phyloP scores from a whole-genome alignment of 2,329 filamentous ascomycete genomes.

The Colletotrichum plurivorum region DNA sequence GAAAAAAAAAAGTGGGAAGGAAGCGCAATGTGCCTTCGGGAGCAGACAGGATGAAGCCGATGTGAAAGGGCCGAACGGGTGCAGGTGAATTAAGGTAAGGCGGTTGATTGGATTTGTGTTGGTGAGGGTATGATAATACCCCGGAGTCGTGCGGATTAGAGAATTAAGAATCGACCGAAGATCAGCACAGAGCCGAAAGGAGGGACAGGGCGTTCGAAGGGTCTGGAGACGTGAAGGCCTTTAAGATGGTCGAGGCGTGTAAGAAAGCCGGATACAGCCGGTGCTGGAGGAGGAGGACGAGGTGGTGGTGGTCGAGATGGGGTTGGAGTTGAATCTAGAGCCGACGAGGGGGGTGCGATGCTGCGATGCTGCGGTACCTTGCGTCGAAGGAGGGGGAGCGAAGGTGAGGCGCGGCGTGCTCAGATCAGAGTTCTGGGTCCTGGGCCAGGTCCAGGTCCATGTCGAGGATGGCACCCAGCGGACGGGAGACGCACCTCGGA shows the following conservation, averaged over 20 bases:
- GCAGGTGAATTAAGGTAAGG: constrained; percentile 14
- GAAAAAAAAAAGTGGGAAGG: constrained; percentile 14
- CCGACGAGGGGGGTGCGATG: too few species aligned
- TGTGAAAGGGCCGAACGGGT: constrained; percentile 14
- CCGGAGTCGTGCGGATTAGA: constrained; percentile 18
- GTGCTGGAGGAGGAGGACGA: neutral
- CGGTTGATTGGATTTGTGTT: neutral
- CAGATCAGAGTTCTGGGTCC: constrained; percentile 32
- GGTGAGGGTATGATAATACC: constrained; percentile 5
- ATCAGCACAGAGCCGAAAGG: constrained; percentile 33
- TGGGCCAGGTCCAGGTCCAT: constrained; percentile 36
- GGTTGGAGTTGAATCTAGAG: too few species aligned
- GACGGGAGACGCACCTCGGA: constrained; percentile 31
- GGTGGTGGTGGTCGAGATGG: neutral
- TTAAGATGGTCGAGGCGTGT: constrained; percentile 29
- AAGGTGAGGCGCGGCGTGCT: constrained; percentile 13
- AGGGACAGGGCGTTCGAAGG: constrained; percentile 21
- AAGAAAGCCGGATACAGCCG: constrained; percentile 19
- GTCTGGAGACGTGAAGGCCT: constrained; percentile 35
- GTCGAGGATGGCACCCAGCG: constrained; percentile 31
- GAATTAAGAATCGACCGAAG: constrained; percentile 31
- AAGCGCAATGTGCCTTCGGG: constrained; percentile 4
- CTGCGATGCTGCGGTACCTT: neutral
- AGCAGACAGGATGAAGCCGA: constrained; percentile 26
- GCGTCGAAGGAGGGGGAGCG: too few species aligned